Base-by-base conservation (phyloP, 2,329 filamentous ascomycete species). In the Pseudogymnoascus sp. region DNA sequence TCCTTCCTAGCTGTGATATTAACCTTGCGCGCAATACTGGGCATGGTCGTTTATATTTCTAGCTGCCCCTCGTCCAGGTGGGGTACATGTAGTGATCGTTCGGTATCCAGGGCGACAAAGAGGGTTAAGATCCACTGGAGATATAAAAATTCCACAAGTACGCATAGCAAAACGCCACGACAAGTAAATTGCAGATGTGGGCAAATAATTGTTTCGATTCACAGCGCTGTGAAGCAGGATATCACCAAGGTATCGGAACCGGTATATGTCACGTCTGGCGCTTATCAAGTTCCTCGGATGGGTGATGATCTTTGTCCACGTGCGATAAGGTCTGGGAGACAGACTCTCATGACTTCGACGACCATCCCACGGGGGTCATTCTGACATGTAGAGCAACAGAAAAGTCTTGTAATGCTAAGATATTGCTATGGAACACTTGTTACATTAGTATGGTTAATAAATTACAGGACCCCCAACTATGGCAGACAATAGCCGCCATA, bases 1-100 rank as follows among this genome's bases (percentile, higher is more conserved):
- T 74, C 72, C 7, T 71, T 62, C 21, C 68, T 70, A 19, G 73
- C 72, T 62, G 69, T 72, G 60, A 74, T 70, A 16, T 73, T 63
- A 37, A 74, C 61, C 63, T 72, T 74, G 16, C 72, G 71, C 59
- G 65, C 69, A 45, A 73, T 64, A 64, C 71, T 68, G 69, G 72
- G 70, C 72, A 74, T 74, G 19, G 61, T 67, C 70, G 49, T 55
- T n/a, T 55, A 55, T 55, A 55, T 55, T 55, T 55, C 29, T 55
- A 55, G 11, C 49, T 55, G 29, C 49, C 49, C 49, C 49, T 55
- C 49, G 49, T 55, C 49, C 29, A 35, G 26, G 49, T 29, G 45
- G 45, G 33, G 33, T 55, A 55, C 49, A 21, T 55, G 49, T 29
- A 10, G 21, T 31, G 19, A 52, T 52, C n/a, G 45, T 26, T 33